These are phyloP conservation scores for Yamadazyma kitorensis DNA, from an alignment of 805 yeast genomes.

Conservation along the genomic window DNA sequence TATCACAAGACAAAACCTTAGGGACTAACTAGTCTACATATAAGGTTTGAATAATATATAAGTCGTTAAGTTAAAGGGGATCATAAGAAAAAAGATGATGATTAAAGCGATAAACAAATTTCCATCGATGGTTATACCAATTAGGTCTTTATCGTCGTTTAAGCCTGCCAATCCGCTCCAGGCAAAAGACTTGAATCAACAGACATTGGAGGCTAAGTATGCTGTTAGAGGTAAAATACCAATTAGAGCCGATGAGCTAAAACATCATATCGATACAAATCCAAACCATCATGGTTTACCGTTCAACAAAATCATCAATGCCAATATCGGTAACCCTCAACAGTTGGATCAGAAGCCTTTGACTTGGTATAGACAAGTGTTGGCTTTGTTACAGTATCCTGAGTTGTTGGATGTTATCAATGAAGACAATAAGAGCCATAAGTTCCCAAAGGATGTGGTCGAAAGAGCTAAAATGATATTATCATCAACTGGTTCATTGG, in stretches of 20 bases:
- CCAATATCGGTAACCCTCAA: slow-evolving; percentile 98
- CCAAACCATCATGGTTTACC: slow-evolving; percentile 64
- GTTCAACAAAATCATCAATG: slow-evolving; percentile 73
- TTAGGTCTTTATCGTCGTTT: too few species aligned
- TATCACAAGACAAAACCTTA: too few species aligned
- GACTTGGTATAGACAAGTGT: slow-evolving; percentile 91
- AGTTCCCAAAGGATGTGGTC: slow-evolving; percentile 65
- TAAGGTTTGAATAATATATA: too few species aligned
- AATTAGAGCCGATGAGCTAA: slow-evolving; percentile 84
- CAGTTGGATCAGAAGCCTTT: slow-evolving; percentile 92
- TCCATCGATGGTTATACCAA: too few species aligned
- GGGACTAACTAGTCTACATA: too few species aligned
- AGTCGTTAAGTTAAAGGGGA: too few species aligned
- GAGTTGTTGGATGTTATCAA: slow-evolving; percentile 47
- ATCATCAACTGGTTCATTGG: slow-evolving; percentile 71
- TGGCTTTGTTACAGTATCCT: slow-evolving; percentile 85
- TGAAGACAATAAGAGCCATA: slow-evolving; percentile 18
- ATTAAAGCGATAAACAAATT: too few species aligned
- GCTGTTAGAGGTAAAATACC: slow-evolving; percentile 97
- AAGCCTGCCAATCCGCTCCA: slow-evolving; percentile 15
- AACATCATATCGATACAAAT: slow-evolving; percentile 46
- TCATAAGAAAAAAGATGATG: too few species aligned
- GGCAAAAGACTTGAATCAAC: slow-evolving; percentile 58
- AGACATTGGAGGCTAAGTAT: slow-evolving; percentile 82
- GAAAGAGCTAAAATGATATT: slow-evolving; percentile 65